phyloP scores from a whole-genome alignment of 2,329 filamentous ascomycete genomes.

The Aspergillus fijiensis region DNA sequence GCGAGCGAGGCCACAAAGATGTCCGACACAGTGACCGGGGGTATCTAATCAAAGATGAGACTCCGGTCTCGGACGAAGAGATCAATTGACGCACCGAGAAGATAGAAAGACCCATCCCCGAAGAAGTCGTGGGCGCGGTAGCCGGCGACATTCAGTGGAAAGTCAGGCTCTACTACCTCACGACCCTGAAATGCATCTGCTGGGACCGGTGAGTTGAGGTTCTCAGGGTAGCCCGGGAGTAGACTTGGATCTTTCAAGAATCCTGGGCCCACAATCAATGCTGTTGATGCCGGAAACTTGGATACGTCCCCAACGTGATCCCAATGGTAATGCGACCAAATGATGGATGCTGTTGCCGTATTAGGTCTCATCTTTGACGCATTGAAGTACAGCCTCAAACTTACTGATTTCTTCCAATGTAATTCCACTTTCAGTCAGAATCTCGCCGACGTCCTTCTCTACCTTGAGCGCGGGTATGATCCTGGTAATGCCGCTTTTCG shows the following conservation, averaged over 20 bases:
- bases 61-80: conserved; percentile 16
- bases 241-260: conserved; percentile 46
- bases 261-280: conserved; percentile 55
- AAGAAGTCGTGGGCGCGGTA: conserved; percentile 31
- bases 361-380: background rate
- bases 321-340: conserved; percentile 38
- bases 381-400: background rate
- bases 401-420: conserved; percentile 13
- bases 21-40: conserved; percentile 28
- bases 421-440: conserved; percentile 20
- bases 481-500: conserved; percentile 9
- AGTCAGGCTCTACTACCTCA: conserved; percentile 9
- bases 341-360: conserved; percentile 20
- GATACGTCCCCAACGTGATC: conserved; percentile 56
- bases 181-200: conserved; percentile 32
- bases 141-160: conserved; percentile 20
- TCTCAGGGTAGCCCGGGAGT: conserved; percentile 48
- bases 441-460: conserved; percentile 22
- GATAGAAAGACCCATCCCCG: conserved; percentile 31
- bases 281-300: conserved; percentile 47
- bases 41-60: conserved; percentile 9
- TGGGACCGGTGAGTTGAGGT: conserved; percentile 34
- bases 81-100: conserved; percentile 27
- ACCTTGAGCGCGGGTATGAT: conserved; percentile 11
- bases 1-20: conserved; percentile 28